Evolutionary conservation across 2,329 filamentous ascomycete genomes (phyloP).

Genomic region (Xylariaceae sp.): DNA sequence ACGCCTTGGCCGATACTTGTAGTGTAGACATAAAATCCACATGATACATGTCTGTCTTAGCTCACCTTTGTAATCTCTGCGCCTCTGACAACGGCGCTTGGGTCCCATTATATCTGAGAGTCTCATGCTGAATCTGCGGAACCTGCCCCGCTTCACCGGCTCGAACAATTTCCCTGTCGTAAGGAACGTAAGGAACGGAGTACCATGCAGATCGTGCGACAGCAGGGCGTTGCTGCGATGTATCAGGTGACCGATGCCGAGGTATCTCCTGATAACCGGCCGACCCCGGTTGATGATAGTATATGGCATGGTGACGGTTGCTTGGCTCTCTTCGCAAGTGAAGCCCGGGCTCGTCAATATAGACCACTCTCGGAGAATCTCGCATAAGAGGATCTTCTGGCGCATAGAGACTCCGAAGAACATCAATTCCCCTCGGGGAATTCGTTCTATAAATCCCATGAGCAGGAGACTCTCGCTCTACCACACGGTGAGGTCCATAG

Average conservation of each 20-base stretch:
- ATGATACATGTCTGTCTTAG: neutral
- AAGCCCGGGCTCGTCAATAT: slow-evolving; percentile 20
- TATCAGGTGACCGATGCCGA: slow-evolving; percentile 9
- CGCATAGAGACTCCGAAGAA: slow-evolving; percentile 13
- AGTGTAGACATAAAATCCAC: neutral
- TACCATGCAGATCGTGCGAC: slow-evolving; percentile 2
- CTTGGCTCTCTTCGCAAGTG: slow-evolving; percentile 15
- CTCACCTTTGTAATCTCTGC: slow-evolving; percentile 25
- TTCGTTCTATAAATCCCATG: slow-evolving; percentile 18
- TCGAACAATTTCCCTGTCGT: slow-evolving; percentile 17
- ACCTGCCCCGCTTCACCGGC: slow-evolving; percentile 11
- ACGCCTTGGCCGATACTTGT: neutral
- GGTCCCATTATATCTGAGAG: slow-evolving; percentile 7
- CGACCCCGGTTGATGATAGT: slow-evolving; percentile 7
- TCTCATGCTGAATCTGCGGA: slow-evolving; percentile 15
- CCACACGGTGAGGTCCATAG: slow-evolving; percentile 23
- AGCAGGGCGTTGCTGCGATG: slow-evolving; percentile 5
- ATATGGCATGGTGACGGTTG: slow-evolving; percentile 12
- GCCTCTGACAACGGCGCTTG: slow-evolving; percentile 12
- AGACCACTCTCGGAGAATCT: slow-evolving; percentile 23
- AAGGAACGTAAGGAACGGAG: slow-evolving; percentile 6
- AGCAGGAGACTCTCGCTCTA: slow-evolving; percentile 23
- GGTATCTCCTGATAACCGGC: slow-evolving; percentile 16
- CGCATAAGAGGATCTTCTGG: slow-evolving; percentile 17
- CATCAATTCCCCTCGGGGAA: slow-evolving; percentile 15